Conservation (phyloP, 139 green algal genomes). For the Limnomonas spitsbergensis region DNA sequence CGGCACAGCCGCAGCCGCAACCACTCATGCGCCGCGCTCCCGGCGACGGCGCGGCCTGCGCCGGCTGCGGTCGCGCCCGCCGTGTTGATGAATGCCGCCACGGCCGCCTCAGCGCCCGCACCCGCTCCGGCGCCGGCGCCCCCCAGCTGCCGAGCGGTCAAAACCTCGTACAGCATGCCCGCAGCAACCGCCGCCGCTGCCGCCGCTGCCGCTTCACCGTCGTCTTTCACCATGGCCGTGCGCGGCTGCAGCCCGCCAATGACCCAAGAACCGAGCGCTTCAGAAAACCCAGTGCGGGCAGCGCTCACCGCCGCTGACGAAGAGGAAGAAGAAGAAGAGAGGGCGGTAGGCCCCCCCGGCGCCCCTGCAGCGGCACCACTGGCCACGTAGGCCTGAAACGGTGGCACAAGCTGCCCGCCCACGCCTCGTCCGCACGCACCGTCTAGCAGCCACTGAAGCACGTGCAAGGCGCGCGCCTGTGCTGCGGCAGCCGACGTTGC, state of each 20-base stretch:
- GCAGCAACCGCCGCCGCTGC: not conserved
- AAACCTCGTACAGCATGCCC: constrained; percentile 1
- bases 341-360: too few species aligned
- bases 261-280: not conserved
- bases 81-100: not conserved
- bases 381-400: not conserved
- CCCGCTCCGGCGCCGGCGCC: not conserved
- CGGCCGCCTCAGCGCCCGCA: not conserved
- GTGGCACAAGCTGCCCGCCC: not conserved
- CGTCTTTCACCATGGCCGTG: not conserved
- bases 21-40: constrained; percentile 15
- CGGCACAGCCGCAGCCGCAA: constrained; percentile 13
- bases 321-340: too few species aligned
- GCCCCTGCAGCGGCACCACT: not conserved
- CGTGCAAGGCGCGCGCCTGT: constrained; percentile 25
- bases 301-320: not conserved
- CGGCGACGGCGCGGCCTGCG: not conserved
- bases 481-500: not conserved
- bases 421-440: not conserved
- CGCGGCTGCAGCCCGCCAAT: not conserved
- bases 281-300: not conserved
- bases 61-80: not conserved
- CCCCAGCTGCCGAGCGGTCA: not conserved
- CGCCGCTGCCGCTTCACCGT: not conserved
- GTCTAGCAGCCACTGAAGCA: constrained; percentile 37